These are phyloP conservation scores for Starmerella kuoi DNA, from an alignment of 805 yeast genomes.

Conservation along the genomic window DNA sequence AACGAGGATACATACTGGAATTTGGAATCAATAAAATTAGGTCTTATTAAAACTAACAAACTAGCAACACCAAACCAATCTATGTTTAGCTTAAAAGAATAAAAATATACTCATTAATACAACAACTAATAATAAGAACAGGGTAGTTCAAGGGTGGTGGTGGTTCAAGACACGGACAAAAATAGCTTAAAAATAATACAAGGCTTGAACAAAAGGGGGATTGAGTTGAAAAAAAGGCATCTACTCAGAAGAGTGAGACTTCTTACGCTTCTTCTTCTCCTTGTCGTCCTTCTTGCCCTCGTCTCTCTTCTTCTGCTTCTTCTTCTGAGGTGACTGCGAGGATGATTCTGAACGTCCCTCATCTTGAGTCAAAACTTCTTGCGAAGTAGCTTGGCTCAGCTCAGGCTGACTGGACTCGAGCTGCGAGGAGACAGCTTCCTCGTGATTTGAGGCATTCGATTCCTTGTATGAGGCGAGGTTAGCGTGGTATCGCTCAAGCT, in stretches of 20 bases:
- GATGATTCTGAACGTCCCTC: background rate
- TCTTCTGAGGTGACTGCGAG: slow-evolving; percentile 11
- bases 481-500: slow-evolving; percentile 36
- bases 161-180: no score
- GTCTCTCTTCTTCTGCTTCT: slow-evolving; percentile 23
- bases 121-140: no score
- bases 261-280: slow-evolving; percentile 43
- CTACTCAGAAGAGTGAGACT: slow-evolving; percentile 27
- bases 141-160: no score
- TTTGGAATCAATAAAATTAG: no score
- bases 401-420: background rate
- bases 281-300: slow-evolving; percentile 32
- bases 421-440: background rate
- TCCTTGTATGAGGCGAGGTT: slow-evolving; percentile 37
- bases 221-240: no score
- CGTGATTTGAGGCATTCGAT: background rate
- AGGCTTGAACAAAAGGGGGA: background rate
- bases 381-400: background rate
- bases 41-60: no score
- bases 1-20: no score
- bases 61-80: no score
- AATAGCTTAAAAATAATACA: background rate
- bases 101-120: no score
- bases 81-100: no score
- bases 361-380: background rate